phyloP scores from a whole-genome alignment of 192 early-diverging fungal genomes.

The Funneliformis geosporum region DNA sequence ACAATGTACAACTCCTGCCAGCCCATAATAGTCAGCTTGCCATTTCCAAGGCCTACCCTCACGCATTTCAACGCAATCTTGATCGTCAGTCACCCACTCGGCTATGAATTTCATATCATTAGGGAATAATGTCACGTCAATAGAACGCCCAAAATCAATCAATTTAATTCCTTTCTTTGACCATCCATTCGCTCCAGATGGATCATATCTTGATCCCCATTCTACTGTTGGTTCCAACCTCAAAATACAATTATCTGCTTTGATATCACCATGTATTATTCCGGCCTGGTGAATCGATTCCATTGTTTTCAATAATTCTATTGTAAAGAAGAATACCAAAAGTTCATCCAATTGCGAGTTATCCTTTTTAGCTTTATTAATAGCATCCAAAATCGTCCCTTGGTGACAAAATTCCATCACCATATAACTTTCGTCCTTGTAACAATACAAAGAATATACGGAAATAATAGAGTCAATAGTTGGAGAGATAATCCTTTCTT shows the following conservation, averaged over 20 bases:
- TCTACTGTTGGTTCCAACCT: conserved; percentile 7
- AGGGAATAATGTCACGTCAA: conserved; percentile 36
- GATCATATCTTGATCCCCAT: conserved; percentile 22
- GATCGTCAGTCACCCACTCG: conserved; percentile 22
- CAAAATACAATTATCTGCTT: conserved; percentile 37
- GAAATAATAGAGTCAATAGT: background rate
- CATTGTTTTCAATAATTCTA: conserved; percentile 33
- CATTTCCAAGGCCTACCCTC: conserved; percentile 32
- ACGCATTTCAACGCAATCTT: conserved; percentile 33
- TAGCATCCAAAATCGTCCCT: conserved; percentile 33
- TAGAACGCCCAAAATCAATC: conserved; percentile 40
- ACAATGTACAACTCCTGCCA: conserved; percentile 35
- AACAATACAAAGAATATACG: conserved; percentile 24
- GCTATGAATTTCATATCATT: conserved; percentile 23
- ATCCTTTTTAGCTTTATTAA: conserved; percentile 19
- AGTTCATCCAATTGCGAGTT: conserved; percentile 33
- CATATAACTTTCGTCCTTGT: conserved; percentile 33
- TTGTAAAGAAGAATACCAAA: conserved; percentile 32
- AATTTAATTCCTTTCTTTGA: conserved; percentile 32
- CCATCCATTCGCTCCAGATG: conserved; percentile 25
- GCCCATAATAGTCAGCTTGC: conserved; percentile 38
- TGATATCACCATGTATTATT: conserved; percentile 44
- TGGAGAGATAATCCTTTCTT: background rate
- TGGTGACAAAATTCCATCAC: conserved; percentile 27
- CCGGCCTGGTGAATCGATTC: conserved; percentile 29